A percentile compares a stretch with the other conserved stretches of the same genome.
Evolutionary conservation across 1,139 yeast species (phyloP).

Genomic region (Kodamaea ohmeri): DNA sequence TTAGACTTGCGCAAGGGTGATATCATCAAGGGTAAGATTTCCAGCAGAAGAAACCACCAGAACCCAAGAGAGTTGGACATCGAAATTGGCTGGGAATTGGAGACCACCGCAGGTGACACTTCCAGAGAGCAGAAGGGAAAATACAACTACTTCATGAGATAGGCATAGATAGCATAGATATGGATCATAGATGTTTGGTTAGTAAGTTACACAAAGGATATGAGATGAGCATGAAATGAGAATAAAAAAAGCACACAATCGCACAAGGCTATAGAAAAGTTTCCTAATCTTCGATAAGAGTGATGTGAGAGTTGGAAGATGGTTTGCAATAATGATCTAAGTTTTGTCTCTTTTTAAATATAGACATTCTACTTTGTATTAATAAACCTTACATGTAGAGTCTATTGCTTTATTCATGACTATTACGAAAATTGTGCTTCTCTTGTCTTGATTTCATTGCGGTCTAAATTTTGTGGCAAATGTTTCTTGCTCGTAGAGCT

Average conservation of each 20-base stretch:
- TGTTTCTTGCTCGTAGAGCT: not conserved
- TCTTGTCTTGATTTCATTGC: too few relatives aligned
- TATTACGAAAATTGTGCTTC: too few relatives aligned
- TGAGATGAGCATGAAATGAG: not conserved
- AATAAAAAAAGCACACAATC: too few relatives aligned
- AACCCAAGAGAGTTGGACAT: slow-evolving; percentile 88
- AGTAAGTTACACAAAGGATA: too few relatives aligned
- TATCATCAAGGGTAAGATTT: slow-evolving; percentile 62
- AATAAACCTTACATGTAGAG: too few relatives aligned
- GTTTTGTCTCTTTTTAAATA: too few relatives aligned
- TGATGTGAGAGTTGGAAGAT: too few relatives aligned
- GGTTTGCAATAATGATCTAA: too few relatives aligned
- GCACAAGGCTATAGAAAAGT: too few relatives aligned
- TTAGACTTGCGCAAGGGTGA: slow-evolving; percentile 79
- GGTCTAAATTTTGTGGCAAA: not conserved
- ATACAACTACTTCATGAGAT: slow-evolving; percentile 66
- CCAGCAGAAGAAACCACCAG: slow-evolving; percentile 68
- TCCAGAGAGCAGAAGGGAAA: slow-evolving; percentile 56
- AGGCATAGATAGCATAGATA: slow-evolving; percentile 11
- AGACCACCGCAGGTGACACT: slow-evolving; percentile 51
- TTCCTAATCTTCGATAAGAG: too few relatives aligned
- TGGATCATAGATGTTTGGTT: not conserved
- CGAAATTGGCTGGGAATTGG: slow-evolving; percentile 57
- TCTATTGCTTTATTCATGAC: too few relatives aligned
- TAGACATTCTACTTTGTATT: too few relatives aligned